phyloP scores from a whole-genome alignment of 495 filamentous ascomycete genomes.

The Geopyxis carbonaria region DNA sequence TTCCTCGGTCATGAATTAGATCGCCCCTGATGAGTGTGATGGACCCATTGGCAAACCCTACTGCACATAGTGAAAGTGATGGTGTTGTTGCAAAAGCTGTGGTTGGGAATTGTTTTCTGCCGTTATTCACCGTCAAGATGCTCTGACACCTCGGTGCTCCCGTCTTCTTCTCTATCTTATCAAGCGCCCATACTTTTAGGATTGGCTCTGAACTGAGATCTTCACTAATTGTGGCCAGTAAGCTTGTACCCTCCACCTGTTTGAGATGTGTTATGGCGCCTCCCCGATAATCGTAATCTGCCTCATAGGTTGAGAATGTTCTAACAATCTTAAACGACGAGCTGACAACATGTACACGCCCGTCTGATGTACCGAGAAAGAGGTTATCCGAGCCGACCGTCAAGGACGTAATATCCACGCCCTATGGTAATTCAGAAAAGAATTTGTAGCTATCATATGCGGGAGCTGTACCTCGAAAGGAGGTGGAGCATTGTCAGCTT shows the following conservation, averaged over 20 bases:
- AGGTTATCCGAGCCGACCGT: constrained; percentile 80
- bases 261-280: constrained; percentile 82
- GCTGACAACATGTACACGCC: constrained; percentile 69
- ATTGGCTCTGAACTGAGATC: constrained; percentile 73
- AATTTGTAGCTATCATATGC: constrained; percentile 34
- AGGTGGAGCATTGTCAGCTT: constrained; percentile 38
- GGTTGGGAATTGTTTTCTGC: constrained; percentile 80
- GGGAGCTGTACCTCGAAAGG: constrained; percentile 41
- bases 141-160: constrained; percentile 73
- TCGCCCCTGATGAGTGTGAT: constrained; percentile 89
- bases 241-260: constrained; percentile 72
- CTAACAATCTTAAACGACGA: constrained; percentile 71
- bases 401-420: constrained; percentile 46
- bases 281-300: constrained; percentile 26
- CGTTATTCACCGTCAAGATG: constrained; percentile 72
- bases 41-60: constrained; percentile 89
- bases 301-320: constrained; percentile 71
- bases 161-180: constrained; percentile 87
- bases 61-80: constrained; percentile 76
- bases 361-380: constrained; percentile 73
- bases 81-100: constrained; percentile 59
- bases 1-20: constrained; percentile 87
- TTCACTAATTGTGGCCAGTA: constrained; percentile 77
- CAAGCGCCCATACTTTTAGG: constrained; percentile 89
- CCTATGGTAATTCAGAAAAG: constrained; percentile 27